Evolutionary conservation across 2,329 filamentous ascomycete genomes (phyloP), one percentile per base, ranked within the genome.

Genomic region (Colletotrichum sp.): DNA sequence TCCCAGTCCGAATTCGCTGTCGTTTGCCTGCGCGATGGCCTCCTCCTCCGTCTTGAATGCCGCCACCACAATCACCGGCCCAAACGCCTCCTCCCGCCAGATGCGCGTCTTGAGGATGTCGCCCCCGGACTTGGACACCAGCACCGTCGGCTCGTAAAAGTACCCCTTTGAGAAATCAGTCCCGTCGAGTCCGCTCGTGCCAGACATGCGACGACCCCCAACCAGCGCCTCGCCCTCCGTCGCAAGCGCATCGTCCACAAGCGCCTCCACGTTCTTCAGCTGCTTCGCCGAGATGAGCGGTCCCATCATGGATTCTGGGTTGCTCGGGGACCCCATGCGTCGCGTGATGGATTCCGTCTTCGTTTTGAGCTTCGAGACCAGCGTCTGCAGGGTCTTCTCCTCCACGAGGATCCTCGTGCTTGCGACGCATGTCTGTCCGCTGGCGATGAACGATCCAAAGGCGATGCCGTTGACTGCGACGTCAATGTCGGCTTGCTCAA

Each of bases 21-120:
- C 89, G 88, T 97, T 96, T 75, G 92, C 94, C 62, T 94, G 86
- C 70, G 87, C 86, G 80, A 96, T 89, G 56, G 92, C 94, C 66
- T 96, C 92, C 27, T 91, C 91, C 86, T 95, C 93, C 78, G 89
- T 92, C 82, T 92, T 92, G 87, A 97, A 96, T 79, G 93, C 94
- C 80, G 91, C 90, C 78, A 97, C 91, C 67, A 93, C 90, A 82
- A 94, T 93, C 52, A 96, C 94, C 10, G 95, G 95, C 25, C 95
- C 95, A 83, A 97, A 97, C 75, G 95, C 95, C 84, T 97, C 95
- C 82, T 96, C 93, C 79, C 91, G 90, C 88, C 94, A 93, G 79
- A 97, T 94, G 82, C 91, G 91, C 84, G 94, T 94, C 80, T 91
- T 85, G 43, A 91, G 88, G 91, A 96, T 88, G 80, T 91, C 91